Evolutionary conservation across 129 eudicot species (phyloP).

Genomic region (Erigeron canadensis): DNA sequence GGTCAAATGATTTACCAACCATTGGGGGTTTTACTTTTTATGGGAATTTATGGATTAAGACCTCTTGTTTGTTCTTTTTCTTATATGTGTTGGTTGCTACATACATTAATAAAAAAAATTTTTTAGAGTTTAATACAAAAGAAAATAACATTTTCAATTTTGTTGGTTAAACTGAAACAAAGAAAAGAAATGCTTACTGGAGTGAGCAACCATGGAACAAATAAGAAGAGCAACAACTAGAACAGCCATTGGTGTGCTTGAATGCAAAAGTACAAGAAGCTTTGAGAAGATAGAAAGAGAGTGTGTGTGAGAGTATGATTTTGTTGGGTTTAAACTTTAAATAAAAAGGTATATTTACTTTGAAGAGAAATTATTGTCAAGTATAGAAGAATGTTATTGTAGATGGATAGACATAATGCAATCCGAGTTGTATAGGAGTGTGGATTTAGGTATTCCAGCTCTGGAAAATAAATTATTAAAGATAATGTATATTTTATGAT

Average conservation of each 20-base stretch:
- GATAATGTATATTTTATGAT: neutral
- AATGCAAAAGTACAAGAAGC: conserved; percentile 23
- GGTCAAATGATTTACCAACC: neutral
- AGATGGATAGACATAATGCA: conserved; percentile 2
- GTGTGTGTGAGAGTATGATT: conserved; percentile 2
- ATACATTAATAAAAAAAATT: too few relatives aligned
- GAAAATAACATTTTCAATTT: too few relatives aligned
- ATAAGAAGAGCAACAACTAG: conserved; percentile 27
- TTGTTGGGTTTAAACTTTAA: conserved; percentile 23
- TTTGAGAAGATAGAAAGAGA: conserved; percentile 28
- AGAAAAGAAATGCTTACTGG: conserved; percentile 38
- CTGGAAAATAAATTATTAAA: conserved; percentile 3
- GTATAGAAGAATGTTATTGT: neutral
- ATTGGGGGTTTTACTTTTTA: neutral
- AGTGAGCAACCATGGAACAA: conserved; percentile 35
- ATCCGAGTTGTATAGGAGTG: conserved; percentile 5
- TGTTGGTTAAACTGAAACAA: too few relatives aligned
- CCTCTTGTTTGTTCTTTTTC: conserved; percentile 21
- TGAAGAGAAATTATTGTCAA: conserved; percentile 6
- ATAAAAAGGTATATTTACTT: conserved; percentile 15
- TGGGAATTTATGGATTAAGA: conserved; percentile 22
- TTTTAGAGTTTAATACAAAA: too few relatives aligned
- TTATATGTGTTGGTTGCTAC: conserved; percentile 10
- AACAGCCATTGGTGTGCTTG: conserved; percentile 31
- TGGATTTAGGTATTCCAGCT: neutral